A percentile compares a stretch with the other conserved stretches of the same genome.
Conservation (phyloP, 768 basidiomycete genomes). For the Rhodosporidiobolus sp. region DNA sequence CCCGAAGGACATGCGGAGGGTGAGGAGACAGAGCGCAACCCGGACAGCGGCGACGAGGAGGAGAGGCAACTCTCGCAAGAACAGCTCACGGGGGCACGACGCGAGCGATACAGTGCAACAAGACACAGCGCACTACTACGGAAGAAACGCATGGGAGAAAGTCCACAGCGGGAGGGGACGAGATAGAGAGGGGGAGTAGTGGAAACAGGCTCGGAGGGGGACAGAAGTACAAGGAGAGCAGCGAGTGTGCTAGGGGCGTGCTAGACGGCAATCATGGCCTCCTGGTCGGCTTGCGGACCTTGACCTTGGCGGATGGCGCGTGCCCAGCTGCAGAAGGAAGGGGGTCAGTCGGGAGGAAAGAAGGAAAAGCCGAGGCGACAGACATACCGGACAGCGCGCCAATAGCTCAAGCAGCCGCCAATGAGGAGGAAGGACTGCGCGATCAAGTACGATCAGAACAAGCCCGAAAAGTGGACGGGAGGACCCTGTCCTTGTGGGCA, state of each 20-base stretch:
- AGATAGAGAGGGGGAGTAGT: not conserved
- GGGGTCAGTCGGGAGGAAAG: not conserved
- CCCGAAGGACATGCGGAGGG: not conserved
- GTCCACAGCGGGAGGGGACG: not conserved
- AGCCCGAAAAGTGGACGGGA: not conserved
- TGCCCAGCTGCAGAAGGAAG: conserved; percentile 10
- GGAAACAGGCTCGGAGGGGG: not conserved
- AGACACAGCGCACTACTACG: not conserved
- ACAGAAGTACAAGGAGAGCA: not conserved
- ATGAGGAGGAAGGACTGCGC: conserved; percentile 33
- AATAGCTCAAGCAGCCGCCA: conserved; percentile 32
- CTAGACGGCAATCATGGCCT: conserved; percentile 10
- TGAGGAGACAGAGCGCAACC: not conserved
- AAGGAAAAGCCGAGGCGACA: too few species aligned
- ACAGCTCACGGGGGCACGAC: not conserved
- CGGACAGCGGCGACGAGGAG: not conserved
- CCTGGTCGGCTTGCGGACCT: conserved; percentile 15
- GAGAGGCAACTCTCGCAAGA: not conserved
- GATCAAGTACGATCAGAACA: too few species aligned
- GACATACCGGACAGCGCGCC: conserved; percentile 33
- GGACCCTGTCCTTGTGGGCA: too few species aligned
- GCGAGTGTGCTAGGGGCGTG: too few species aligned
- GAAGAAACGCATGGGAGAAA: not conserved
- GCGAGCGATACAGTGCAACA: not conserved
- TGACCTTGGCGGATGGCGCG: conserved; percentile 25